These are phyloP conservation scores for Ascobolus immersus DNA, from an alignment of 495 filamentous ascomycete species.

Conservation along the genomic window DNA sequence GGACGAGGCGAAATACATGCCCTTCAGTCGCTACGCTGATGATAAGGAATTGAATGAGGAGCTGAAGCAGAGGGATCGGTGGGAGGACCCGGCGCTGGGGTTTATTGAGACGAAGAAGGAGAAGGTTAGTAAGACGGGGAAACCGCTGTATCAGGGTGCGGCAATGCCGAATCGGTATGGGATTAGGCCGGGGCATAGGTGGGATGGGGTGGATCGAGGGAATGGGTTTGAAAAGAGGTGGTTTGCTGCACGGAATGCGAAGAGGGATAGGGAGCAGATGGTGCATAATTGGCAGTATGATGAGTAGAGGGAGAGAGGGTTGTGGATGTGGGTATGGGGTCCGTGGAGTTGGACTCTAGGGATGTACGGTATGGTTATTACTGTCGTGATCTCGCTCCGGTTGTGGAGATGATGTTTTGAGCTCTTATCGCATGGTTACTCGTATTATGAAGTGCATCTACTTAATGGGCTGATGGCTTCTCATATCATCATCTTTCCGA, in stretches of 20 bases:
- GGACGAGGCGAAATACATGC: slow-evolving; percentile 54
- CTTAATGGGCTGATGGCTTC: too few species aligned
- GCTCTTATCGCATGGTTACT: too few species aligned
- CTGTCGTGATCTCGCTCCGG: too few species aligned
- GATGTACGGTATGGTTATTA: too few species aligned
- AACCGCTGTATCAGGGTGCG: slow-evolving; percentile 52
- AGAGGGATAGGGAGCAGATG: slow-evolving; percentile 43
- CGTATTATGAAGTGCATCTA: too few species aligned
- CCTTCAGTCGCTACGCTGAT: slow-evolving; percentile 50
- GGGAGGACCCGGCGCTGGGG: slow-evolving; percentile 80
- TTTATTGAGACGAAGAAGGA: slow-evolving; percentile 36
- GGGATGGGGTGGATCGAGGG: slow-evolving; percentile 90
- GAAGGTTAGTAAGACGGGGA: slow-evolving; percentile 29
- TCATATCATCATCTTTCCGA: too few species aligned
- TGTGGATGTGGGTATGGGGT: too few species aligned
- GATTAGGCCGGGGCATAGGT: slow-evolving; percentile 71
- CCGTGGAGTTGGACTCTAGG: too few species aligned
- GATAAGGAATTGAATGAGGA: slow-evolving; percentile 67
- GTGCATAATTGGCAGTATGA: slow-evolving; percentile 95
- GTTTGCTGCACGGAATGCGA: slow-evolving; percentile 63
- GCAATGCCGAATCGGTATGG: slow-evolving; percentile 81
- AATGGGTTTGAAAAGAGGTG: slow-evolving; percentile 90
- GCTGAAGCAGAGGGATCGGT: slow-evolving; percentile 44
- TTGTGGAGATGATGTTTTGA: too few species aligned
- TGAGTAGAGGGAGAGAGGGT: slow-evolving; percentile 24